Conservation (phyloP, 139 green algal genomes). For the Tetraselmis striata region DNA sequence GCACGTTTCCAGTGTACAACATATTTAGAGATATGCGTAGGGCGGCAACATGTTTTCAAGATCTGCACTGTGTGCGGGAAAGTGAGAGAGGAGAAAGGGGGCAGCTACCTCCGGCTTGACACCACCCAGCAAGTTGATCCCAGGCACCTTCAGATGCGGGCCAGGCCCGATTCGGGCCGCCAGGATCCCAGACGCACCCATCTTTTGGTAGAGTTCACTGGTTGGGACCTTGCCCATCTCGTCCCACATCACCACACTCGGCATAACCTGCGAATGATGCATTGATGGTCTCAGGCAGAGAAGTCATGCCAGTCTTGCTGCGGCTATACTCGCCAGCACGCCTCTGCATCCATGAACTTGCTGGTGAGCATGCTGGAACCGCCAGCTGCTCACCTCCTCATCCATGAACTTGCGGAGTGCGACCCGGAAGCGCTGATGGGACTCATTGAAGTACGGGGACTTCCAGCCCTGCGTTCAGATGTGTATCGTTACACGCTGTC, state of each 20-base stretch:
- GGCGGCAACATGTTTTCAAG: too few relatives aligned
- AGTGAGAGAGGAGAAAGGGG: background rate
- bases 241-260: constrained; percentile 6
- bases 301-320: too few relatives aligned
- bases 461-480: background rate
- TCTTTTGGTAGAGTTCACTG: constrained; percentile 15
- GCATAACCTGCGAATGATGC: background rate
- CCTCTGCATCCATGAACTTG: too few relatives aligned
- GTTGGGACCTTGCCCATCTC: constrained; percentile 10
- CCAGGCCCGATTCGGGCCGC: constrained; percentile 9
- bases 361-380: too few relatives aligned
- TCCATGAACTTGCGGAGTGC: constrained; percentile 21
- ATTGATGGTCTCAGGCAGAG: too few relatives aligned
- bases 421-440: constrained; percentile 10
- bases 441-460: constrained; percentile 24
- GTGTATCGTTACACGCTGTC: background rate
- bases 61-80: background rate
- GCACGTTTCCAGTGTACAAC: too few relatives aligned
- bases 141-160: background rate
- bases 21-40: too few relatives aligned
- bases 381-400: constrained; percentile 5
- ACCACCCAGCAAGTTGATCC: background rate
- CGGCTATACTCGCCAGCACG: too few relatives aligned
- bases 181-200: constrained; percentile 15
- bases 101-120: background rate